Conservation (phyloP, 1,284 basidiomycete genomes). For the Trametes polyzona region DNA sequence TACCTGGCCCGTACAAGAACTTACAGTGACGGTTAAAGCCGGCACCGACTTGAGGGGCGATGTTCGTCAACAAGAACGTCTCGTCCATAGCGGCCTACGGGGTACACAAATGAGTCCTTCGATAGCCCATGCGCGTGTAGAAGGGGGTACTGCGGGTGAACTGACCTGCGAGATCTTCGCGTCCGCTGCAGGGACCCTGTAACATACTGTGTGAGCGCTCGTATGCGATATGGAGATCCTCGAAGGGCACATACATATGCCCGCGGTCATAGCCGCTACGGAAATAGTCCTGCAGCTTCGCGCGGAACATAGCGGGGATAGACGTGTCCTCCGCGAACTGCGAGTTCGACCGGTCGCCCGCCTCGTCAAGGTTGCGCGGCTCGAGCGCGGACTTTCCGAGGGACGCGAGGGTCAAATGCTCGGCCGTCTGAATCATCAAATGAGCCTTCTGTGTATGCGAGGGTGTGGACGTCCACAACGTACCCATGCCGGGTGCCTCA, state of each 20-base stretch:
- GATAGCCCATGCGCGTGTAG: too few species aligned
- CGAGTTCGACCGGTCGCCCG: conserved; percentile 78
- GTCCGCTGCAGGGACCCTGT: conserved; percentile 96
- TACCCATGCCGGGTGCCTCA: conserved; percentile 94
- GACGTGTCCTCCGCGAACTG: conserved; percentile 85
- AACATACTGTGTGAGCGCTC: neutral
- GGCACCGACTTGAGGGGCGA: conserved; percentile 96
- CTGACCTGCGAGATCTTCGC: conserved; percentile 83
- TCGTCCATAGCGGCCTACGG: conserved; percentile 91
- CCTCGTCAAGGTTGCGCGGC: conserved; percentile 39
- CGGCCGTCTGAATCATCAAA: conserved; percentile 77
- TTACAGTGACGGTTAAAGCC: conserved; percentile 97
- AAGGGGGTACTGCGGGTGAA: too few species aligned
- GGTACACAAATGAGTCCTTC: neutral
- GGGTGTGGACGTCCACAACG: too few species aligned
- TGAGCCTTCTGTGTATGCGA: too few species aligned
- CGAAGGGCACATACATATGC: conserved; percentile 70
- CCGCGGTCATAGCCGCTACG: conserved; percentile 95
- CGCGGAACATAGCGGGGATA: conserved; percentile 82
- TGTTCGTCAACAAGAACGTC: conserved; percentile 95
- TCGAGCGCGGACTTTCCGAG: conserved; percentile 55
- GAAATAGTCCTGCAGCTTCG: conserved; percentile 90
- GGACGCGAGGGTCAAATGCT: conserved; percentile 84
- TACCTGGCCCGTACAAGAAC: conserved; percentile 29
- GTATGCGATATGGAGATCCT: neutral